These are phyloP conservation scores for Cinchona pubescens DNA, from an alignment of 257 asterid genomes.

Conservation along the genomic window DNA sequence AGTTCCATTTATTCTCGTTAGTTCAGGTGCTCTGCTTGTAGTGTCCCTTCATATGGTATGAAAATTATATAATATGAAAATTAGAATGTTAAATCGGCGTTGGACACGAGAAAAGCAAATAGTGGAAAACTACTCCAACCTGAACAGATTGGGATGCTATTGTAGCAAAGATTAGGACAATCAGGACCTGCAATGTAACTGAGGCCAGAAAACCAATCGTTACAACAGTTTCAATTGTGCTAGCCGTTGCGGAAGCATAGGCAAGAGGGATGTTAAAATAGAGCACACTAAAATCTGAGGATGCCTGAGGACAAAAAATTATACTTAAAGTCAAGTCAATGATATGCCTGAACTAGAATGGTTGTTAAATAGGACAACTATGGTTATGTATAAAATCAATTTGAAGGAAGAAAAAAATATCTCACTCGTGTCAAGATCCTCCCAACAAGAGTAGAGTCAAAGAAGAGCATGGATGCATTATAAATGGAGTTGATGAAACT, in stretches of 20 bases:
- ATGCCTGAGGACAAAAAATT: constrained; percentile 43
- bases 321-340: no score
- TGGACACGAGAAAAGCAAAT: background rate
- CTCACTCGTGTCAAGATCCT: constrained; percentile 74
- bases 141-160: constrained; percentile 61
- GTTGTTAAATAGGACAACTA: no score
- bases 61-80: background rate
- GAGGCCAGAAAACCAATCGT: constrained; percentile 57
- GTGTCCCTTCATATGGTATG: constrained; percentile 63
- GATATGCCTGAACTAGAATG: no score
- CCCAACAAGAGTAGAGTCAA: constrained; percentile 81
- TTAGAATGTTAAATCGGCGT: background rate
- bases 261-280: constrained; percentile 65
- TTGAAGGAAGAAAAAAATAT: no score
- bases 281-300: constrained; percentile 68
- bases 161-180: constrained; percentile 60
- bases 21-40: constrained; percentile 72
- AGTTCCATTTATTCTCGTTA: constrained; percentile 77
- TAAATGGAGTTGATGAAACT: constrained; percentile 54
- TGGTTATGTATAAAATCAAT: no score
- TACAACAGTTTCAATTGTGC: constrained; percentile 41
- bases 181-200: constrained; percentile 75
- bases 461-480: constrained; percentile 76
- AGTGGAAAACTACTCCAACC: constrained; percentile 30
- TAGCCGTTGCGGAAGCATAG: constrained; percentile 35